These are phyloP conservation scores for Myxozyma melibiosi DNA, from an alignment of 805 yeast genomes.

Conservation along the genomic window DNA sequence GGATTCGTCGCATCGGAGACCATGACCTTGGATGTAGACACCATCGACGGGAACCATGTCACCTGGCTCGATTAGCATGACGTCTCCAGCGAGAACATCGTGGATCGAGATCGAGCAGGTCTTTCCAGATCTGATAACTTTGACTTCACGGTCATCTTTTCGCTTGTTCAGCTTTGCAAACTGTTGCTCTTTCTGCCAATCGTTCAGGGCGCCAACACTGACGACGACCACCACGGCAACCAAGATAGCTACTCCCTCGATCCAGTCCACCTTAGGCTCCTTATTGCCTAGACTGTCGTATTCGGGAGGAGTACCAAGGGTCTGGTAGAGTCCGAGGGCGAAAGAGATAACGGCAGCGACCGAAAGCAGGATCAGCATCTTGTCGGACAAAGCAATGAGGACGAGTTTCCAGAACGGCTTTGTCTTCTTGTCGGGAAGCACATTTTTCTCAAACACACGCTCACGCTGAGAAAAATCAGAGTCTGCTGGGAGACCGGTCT, in stretches of 20 bases:
- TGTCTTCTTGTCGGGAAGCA: slow-evolving; percentile 68
- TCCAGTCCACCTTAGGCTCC: slow-evolving; percentile 87
- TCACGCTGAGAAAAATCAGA: slow-evolving; percentile 43
- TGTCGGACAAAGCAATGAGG: slow-evolving; percentile 85
- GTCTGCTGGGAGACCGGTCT: slow-evolving; percentile 39
- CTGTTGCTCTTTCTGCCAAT: slow-evolving; percentile 93
- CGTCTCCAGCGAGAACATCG: slow-evolving; percentile 83
- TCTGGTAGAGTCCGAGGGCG: slow-evolving; percentile 88
- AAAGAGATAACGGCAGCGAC: slow-evolving; percentile 88
- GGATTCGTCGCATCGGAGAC: slow-evolving; percentile 86
- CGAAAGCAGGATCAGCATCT: slow-evolving; percentile 78
- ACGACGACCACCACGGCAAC: slow-evolving; percentile 90
- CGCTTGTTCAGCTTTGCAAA: slow-evolving; percentile 84
- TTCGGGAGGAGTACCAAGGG: slow-evolving; percentile 79
- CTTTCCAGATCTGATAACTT: slow-evolving; percentile 72
- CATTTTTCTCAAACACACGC: slow-evolving; percentile 66
- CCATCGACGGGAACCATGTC: slow-evolving; percentile 92
- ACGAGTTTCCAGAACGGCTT: slow-evolving; percentile 70
- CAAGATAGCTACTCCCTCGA: slow-evolving; percentile 97
- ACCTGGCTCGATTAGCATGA: slow-evolving; percentile 84
- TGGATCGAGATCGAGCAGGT: slow-evolving; percentile 69
- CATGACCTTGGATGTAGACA: slow-evolving; percentile 65
- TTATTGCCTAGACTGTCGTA: slow-evolving; percentile 76
- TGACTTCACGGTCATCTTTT: slow-evolving; percentile 78
- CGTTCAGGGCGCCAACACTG: slow-evolving; percentile 91